phyloP scores from a whole-genome alignment of 78 protist species.

The Tieghemostelium lacteum region DNA sequence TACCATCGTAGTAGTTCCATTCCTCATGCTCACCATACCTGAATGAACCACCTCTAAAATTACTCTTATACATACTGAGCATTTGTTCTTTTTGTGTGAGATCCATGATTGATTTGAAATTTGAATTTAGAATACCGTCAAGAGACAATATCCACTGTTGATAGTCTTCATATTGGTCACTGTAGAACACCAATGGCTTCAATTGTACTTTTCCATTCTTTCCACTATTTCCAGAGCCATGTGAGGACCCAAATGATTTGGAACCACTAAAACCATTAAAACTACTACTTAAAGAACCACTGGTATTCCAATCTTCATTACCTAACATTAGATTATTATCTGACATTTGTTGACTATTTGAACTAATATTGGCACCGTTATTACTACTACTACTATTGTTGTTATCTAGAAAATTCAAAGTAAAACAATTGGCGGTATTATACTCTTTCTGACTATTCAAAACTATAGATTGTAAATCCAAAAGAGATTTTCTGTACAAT shows the following conservation, averaged over 20 bases:
- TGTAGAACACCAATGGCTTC: background rate
- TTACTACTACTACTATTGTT: background rate
- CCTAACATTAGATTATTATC: background rate
- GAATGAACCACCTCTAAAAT: constrained; percentile 50
- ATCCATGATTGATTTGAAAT: constrained; percentile 68
- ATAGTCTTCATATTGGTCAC: constrained; percentile 9
- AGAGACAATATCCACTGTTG: constrained; percentile 31
- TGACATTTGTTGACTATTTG: no score
- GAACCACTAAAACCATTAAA: background rate
- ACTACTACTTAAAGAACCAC: background rate
- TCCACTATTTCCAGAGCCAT: background rate
- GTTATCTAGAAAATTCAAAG: background rate
- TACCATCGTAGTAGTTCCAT: constrained; percentile 67
- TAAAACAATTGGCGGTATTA: constrained; percentile 9
- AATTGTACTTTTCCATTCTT: background rate
- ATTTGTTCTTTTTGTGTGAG: constrained; percentile 25
- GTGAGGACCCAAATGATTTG: no score
- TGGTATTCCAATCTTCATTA: background rate
- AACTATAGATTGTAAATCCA: constrained; percentile 1
- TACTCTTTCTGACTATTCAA: constrained; percentile 22
- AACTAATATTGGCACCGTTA: background rate
- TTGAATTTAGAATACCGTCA: constrained; percentile 67
- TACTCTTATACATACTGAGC: constrained; percentile 4
- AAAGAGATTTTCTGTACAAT: constrained; percentile 23
- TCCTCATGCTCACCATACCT: constrained; percentile 55